Evolutionary conservation across 192 early-diverging fungal species (phyloP).

Genomic region (Funneliformis mosseae): DNA sequence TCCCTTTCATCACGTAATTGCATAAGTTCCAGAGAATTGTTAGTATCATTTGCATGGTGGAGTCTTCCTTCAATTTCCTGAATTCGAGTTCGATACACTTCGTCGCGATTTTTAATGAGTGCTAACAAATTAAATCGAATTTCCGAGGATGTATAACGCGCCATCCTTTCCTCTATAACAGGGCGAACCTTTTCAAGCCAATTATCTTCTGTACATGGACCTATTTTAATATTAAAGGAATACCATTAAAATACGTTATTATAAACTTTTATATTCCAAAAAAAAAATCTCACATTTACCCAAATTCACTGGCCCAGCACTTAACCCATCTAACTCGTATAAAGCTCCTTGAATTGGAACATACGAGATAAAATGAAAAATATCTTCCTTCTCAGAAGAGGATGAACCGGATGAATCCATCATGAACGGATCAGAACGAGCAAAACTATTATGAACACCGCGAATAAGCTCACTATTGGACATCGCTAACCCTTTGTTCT

Average conservation of each 20-base stretch:
- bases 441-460: slow-evolving; percentile 79
- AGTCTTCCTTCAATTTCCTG: slow-evolving; percentile 52
- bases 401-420: slow-evolving; percentile 59
- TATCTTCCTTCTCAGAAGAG: slow-evolving; percentile 66
- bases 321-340: slow-evolving; percentile 80
- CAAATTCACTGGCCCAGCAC: slow-evolving; percentile 65
- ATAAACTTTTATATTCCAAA: background rate
- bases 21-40: slow-evolving; percentile 39
- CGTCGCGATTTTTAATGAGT: slow-evolving; percentile 66
- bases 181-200: slow-evolving; percentile 66
- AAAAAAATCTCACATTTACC: slow-evolving; percentile 41
- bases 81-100: slow-evolving; percentile 55
- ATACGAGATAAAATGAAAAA: slow-evolving; percentile 83
- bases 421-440: slow-evolving; percentile 74
- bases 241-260: background rate
- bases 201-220: slow-evolving; percentile 61
- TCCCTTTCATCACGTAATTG: slow-evolving; percentile 58
- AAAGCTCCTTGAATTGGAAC: slow-evolving; percentile 70
- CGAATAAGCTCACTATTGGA: slow-evolving; percentile 78
- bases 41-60: slow-evolving; percentile 44
- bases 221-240: slow-evolving; percentile 38
- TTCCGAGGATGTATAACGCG: slow-evolving; percentile 59
- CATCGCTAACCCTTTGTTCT: slow-evolving; percentile 77
- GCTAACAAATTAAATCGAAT: slow-evolving; percentile 84
- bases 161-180: slow-evolving; percentile 73